A percentile compares a stretch with the other conserved stretches of the same genome.
Evolutionary conservation across 371 early-diverging fungal genomes (phyloP).

Genomic region (Batkoa obscura): DNA sequence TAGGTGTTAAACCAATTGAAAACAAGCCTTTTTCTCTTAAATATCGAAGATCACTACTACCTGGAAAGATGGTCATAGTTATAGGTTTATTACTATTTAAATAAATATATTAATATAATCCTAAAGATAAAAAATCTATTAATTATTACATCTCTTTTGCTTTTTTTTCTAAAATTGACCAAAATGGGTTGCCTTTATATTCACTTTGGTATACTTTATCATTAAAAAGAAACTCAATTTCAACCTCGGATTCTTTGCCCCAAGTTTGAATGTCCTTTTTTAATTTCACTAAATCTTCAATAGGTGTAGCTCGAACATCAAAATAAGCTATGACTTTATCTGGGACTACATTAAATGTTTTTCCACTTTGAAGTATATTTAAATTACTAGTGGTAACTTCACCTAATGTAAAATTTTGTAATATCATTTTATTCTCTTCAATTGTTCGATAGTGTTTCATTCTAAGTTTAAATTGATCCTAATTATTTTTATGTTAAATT

Average conservation of each 20-base stretch:
- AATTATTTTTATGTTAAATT: neutral
- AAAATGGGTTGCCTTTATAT: neutral
- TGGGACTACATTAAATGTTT: conserved; percentile 49
- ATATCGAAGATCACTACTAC: conserved; percentile 53
- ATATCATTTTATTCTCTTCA: conserved; percentile 23
- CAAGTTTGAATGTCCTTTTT: conserved; percentile 17
- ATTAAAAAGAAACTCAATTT: conserved; percentile 22
- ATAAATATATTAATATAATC: neutral
- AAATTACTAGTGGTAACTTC: conserved; percentile 54
- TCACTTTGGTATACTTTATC: neutral
- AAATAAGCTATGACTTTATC: conserved; percentile 32
- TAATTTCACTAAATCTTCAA: conserved; percentile 30
- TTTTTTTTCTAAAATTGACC: neutral
- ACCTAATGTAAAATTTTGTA: conserved; percentile 28
- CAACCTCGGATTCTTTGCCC: conserved; percentile 9
- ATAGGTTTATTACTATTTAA: conserved; percentile 18
- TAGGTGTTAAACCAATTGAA: conserved; percentile 40
- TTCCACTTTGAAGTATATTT: conserved; percentile 14
- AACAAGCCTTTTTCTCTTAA: conserved; percentile 45
- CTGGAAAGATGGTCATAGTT: conserved; percentile 56
- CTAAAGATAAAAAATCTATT: neutral
- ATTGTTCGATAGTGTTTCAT: conserved; percentile 19
- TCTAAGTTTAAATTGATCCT: neutral
- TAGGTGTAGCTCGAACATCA: conserved; percentile 51
- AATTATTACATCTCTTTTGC: neutral